Evolutionary conservation across 148 eudicot species (phyloP).

Genomic region (Vaccinium vitisidaea): DNA sequence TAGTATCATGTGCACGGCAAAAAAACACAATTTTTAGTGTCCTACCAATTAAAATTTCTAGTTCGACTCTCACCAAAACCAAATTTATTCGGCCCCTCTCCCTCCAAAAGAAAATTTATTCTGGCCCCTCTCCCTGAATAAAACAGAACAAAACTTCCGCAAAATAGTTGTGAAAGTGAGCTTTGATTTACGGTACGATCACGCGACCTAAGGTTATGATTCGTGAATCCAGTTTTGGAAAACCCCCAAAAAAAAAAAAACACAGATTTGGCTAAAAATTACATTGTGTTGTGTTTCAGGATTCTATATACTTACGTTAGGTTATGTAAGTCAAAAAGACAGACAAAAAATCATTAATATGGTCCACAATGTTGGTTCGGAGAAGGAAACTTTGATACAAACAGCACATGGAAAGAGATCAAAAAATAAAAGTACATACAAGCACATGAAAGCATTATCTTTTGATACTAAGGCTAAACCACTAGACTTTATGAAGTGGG

Average conservation of each 20-base stretch:
- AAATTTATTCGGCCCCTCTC: too few relatives aligned
- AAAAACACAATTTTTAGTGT: too few relatives aligned
- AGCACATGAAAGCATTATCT: too few relatives aligned
- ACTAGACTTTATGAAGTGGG: background rate
- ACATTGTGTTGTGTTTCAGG: background rate
- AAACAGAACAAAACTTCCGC: too few relatives aligned
- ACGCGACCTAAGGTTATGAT: background rate
- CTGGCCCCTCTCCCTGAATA: too few relatives aligned
- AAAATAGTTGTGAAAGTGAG: background rate
- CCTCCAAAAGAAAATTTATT: too few relatives aligned
- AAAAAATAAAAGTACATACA: too few relatives aligned
- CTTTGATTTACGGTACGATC: background rate
- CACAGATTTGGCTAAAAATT: background rate
- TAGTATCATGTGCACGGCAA: background rate
- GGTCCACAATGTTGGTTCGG: background rate
- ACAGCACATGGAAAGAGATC: background rate
- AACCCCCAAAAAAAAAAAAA: background rate
- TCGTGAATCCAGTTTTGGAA: background rate
- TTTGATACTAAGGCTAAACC: background rate
- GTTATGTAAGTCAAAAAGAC: too few relatives aligned
- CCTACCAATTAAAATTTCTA: too few relatives aligned
- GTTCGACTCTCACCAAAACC: too few relatives aligned
- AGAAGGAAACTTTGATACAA: background rate
- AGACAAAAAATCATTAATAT: background rate
- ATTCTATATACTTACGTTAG: too few relatives aligned